Evolutionary conservation across 2,329 filamentous ascomycete species (phyloP).

Genomic region (Claviceps humidiphila): DNA sequence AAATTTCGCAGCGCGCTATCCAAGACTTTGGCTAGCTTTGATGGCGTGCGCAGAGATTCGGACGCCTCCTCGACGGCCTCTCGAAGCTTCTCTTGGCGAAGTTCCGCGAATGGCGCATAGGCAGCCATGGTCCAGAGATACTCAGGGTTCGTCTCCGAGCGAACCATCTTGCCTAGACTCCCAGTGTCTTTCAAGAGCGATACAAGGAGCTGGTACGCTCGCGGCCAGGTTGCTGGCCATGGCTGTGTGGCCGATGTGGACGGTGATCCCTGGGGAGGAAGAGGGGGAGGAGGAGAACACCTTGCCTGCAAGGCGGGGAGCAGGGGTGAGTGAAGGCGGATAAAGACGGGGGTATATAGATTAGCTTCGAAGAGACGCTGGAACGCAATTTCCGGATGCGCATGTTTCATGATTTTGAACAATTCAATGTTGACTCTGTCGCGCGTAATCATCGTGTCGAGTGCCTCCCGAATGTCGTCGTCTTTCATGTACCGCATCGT

Average conservation of each 20-base stretch:
- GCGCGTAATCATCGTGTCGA: constrained; percentile 9
- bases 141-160: constrained; percentile 1
- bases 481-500: constrained; percentile 3
- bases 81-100: constrained; percentile 2
- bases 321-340: constrained; percentile 6
- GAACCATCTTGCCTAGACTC: constrained; percentile 5
- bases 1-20: constrained; percentile 6
- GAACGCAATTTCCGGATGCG: constrained; percentile 4
- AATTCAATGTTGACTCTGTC: constrained; percentile 9
- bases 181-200: neutral
- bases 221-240: constrained; percentile 8
- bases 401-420: constrained; percentile 8
- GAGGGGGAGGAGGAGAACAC: neutral
- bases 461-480: constrained; percentile 2
- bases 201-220: constrained; percentile 2
- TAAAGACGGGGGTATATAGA: constrained; percentile 7
- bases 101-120: constrained; percentile 6
- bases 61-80: constrained; percentile 7
- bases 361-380: constrained; percentile 3
- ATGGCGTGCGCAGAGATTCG: constrained; percentile 4
- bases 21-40: constrained; percentile 5
- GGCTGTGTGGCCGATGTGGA: neutral
- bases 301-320: neutral
- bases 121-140: constrained; percentile 9
- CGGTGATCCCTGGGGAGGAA: neutral